phyloP scores from a whole-genome alignment of 441 rosid species.

The Adansonia rubrostipa region DNA sequence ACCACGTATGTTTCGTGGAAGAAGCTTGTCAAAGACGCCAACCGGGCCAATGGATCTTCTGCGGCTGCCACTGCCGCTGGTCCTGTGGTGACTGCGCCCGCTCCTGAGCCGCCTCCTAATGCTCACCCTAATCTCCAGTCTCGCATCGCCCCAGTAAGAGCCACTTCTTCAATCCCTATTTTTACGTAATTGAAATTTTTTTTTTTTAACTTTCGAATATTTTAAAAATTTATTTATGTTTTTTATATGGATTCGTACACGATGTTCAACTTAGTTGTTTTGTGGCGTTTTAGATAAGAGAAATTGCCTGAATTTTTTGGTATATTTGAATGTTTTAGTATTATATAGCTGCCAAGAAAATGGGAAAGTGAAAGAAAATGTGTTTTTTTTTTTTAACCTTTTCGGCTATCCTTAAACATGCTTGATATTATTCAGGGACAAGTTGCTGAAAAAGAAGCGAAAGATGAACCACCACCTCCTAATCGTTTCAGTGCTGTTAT shows the following conservation, averaged over 20 bases:
- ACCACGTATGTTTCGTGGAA: conserved; percentile 98
- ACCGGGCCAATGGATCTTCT: conserved; percentile 55
- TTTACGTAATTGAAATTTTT: neutral
- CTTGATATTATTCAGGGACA: conserved; percentile 53
- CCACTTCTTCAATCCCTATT: conserved; percentile 5
- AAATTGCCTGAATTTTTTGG: conserved; percentile 19
- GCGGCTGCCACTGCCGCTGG: conserved; percentile 45
- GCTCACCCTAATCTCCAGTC: conserved; percentile 66
- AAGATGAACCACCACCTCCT: conserved; percentile 59
- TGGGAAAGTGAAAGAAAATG: conserved; percentile 14
- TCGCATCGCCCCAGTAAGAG: conserved; percentile 65
- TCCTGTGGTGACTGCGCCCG: neutral
- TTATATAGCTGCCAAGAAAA: conserved; percentile 21
- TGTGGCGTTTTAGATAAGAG: neutral
- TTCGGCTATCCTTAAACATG: conserved; percentile 8
- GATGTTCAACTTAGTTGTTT: conserved; percentile 16
- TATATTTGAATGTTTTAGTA: conserved; percentile 6
- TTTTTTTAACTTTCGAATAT: neutral
- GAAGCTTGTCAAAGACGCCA: conserved; percentile 89
- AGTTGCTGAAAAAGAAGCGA: conserved; percentile 52
- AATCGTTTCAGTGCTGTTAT: conserved; percentile 93
- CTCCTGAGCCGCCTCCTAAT: conserved; percentile 46
- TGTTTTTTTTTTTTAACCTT: neutral
- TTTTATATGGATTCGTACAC: neutral
- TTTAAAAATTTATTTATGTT: neutral